Evolutionary conservation across 768 basidiomycete species (phyloP).

Genomic region (Lentinula boryana): DNA sequence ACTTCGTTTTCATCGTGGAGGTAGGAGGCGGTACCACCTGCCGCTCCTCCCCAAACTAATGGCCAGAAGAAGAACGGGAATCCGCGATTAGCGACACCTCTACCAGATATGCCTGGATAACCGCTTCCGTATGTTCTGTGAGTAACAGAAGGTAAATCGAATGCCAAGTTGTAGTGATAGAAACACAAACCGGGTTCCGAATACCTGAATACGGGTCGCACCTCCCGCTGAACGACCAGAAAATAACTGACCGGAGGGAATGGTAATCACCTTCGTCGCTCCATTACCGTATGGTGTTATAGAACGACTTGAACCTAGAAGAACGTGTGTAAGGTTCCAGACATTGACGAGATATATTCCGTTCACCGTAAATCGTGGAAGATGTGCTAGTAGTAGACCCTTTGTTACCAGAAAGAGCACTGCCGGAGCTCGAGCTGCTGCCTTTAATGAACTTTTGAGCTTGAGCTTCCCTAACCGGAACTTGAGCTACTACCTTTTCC

Average conservation of each 20-base stretch:
- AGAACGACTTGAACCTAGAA: neutral
- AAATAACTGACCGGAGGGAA: slow-evolving; percentile 31
- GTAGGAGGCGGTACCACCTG: slow-evolving; percentile 18
- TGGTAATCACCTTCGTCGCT: slow-evolving; percentile 20
- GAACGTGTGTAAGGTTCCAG: neutral
- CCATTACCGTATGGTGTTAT: slow-evolving; percentile 11
- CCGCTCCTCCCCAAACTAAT: slow-evolving; percentile 35
- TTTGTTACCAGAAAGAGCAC: neutral
- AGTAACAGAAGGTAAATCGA: neutral
- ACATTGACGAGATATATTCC: neutral
- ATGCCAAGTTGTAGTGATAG: neutral
- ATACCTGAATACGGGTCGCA: slow-evolving; percentile 33
- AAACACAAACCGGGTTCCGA: slow-evolving; percentile 27
- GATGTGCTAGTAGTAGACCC: neutral
- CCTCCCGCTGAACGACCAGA: slow-evolving; percentile 39
- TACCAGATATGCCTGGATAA: slow-evolving; percentile 36
- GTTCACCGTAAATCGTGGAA: neutral
- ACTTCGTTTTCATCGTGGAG: slow-evolving; percentile 32
- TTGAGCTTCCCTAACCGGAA: neutral
- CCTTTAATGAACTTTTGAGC: neutral
- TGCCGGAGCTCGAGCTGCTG: neutral
- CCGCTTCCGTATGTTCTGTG: slow-evolving; percentile 49
- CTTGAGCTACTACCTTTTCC: neutral
- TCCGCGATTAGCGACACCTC: slow-evolving; percentile 34
- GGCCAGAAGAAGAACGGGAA: slow-evolving; percentile 61